Evolutionary conservation across 2,329 filamentous ascomycete genomes (phyloP), one percentile per base, ranked within the genome.

Genomic region (Colletotrichum sp.): DNA sequence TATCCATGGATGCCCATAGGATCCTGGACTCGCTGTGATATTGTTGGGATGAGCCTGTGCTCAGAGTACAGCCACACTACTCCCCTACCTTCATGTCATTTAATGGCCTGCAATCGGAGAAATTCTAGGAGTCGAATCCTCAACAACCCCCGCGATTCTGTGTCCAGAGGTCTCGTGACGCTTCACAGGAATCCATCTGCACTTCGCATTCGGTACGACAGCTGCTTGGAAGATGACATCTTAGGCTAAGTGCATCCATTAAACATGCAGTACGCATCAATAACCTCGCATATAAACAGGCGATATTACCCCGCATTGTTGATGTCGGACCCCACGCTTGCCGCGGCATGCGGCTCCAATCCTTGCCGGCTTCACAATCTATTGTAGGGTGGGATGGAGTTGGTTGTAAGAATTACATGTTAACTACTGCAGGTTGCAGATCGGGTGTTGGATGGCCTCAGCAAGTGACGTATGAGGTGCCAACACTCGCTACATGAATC

Each of bases 271-370:
- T 52, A 13, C n/a, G 43, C 43, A 24, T 52, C n/a, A 52, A 52
- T 21, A 21, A 52, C 43, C 43, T 52, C 43, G 10, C 43, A 21
- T 3, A 4, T 8, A 0, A 21, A 52, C 43, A 13, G n/a, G 2
- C n/a, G n/a, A 21, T 52, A 52, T 52, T 52, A 52, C 43, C 43
- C 43, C 43, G 43, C 43, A 52, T 52, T 52, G 43, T 21, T 21
- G 10, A 52, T 24, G 43, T 52, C n/a, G 43, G 43, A 21, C 43
- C 43, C 43, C 43, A 52, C 43, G 43, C 43, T 21, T 52, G n/a
- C 43, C 43, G 43, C 43, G 43, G 43, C 43, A 24, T 52, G 43
- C 43, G n/a, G 43, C 43, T 52, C 43, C 10, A 52, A 21, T 13
- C 2, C 43, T 21, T 52, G 3, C 43, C 43, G 3, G 43, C n/a